Base-by-base conservation (phyloP, 306 rosid genomes). In the Morella rubra region DNA sequence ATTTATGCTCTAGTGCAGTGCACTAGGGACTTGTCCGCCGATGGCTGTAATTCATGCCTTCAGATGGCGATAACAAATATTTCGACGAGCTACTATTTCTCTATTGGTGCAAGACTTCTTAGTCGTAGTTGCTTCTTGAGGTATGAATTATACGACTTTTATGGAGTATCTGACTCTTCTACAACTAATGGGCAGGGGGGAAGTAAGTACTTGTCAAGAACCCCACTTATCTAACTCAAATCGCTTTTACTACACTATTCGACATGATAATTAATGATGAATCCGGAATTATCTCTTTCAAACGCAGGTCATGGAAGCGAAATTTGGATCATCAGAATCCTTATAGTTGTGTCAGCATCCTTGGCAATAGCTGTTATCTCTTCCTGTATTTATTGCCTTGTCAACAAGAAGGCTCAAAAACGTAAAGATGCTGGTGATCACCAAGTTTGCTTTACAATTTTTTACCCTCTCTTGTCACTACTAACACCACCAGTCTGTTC, bases 1-100 rank as follows among this genome's bases (percentile, higher is more conserved):
- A 16, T 91, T 71, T 89, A 81, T 79, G 90, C 84, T 24, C 74
- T 91, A 7, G 93, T 84, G 27, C 96, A 89, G 86, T 89, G 96
- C 62, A 87, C 89, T 0, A 70, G 44, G 24, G 96, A 91, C 80
- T 82, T 91, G 78, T 79, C 93, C 47, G 71, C 74, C 7, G 62
- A 5, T 46, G 83, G 83, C 54, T 91, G 96, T 72, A 68, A 44
- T 32, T 52, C 5, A 16, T 91, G 96, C 76, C 84, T 91, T 16
- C 42, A 51, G 74, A 82, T 74, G 42, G 91, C 96, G 72, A 83
- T 73, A 0, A 51, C 55, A 16, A 80, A 81, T 19, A 40, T 87
- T 77, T 82, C 78, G 11, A 66, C 42, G 5, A 44, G 69, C 22
- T 85, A 46, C 47, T 80, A 85, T 86, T 76, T 71, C 73, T 87